These are phyloP conservation scores for Dioscorea alata DNA, from an alignment of 106 monocot species.

Conservation along the genomic window DNA sequence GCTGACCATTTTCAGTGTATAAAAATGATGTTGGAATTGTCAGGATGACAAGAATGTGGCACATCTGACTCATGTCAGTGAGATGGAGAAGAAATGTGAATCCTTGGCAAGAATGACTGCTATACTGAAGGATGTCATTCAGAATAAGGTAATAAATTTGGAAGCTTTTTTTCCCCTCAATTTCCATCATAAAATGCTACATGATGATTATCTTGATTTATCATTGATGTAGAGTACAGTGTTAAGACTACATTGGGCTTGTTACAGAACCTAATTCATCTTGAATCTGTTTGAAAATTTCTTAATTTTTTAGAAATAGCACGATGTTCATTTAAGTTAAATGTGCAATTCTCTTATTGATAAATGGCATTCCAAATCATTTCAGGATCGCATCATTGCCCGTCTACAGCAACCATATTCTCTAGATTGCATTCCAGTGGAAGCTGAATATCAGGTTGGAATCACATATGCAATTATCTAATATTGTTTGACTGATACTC, in stretches of 20 bases:
- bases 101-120: conserved; percentile 89
- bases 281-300: no score
- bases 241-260: no score
- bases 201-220: no score
- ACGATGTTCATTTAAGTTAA: not conserved
- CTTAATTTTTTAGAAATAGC: no score
- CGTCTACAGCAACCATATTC: conserved; percentile 81
- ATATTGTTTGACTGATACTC: no score
- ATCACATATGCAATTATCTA: no score
- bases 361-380: no score
- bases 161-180: conserved; percentile 1
- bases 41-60: conserved; percentile 99
- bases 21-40: no score
- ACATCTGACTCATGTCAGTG: conserved; percentile 96
- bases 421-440: conserved; percentile 83
- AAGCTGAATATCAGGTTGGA: conserved; percentile 79
- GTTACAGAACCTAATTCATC: no score
- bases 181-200: no score
- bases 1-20: no score
- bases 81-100: conserved; percentile 97
- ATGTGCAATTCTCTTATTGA: not conserved
- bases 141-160: conserved; percentile 69
- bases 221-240: no score
- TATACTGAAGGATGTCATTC: conserved; percentile 93
- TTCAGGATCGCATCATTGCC: conserved; percentile 80